Conservation (phyloP, 192 early-diverging fungal genomes). For the Coemansia interrupta region DNA sequence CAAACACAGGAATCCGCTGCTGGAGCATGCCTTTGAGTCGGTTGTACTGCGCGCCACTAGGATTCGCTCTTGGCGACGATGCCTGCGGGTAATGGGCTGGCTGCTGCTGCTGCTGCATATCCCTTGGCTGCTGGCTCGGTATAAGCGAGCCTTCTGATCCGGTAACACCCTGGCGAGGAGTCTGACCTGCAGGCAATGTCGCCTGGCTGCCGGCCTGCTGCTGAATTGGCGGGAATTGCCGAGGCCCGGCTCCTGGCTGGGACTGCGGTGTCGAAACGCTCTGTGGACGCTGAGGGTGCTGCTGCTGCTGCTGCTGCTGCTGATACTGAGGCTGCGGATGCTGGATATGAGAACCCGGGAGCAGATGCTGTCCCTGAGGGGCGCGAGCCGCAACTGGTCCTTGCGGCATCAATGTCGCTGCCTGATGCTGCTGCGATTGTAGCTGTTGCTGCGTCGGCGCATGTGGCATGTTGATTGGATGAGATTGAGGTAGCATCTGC, state of each 20-base stretch:
- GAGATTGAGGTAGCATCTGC: conserved; percentile 10
- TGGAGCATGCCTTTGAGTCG: conserved; percentile 35
- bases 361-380: not conserved
- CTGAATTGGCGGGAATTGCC: conserved; percentile 1
- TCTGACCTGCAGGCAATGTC: not conserved
- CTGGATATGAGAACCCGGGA: conserved; percentile 8
- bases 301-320: conserved; percentile 8
- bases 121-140: not conserved
- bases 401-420: not conserved
- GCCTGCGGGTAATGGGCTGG: conserved; percentile 6
- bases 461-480: not conserved
- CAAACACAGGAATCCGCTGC: conserved; percentile 40
- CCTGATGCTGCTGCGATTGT: conserved; percentile 3
- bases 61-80: conserved; percentile 14
- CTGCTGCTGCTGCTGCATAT: not conserved
- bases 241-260: conserved; percentile 2
- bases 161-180: not conserved
- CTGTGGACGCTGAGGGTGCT: conserved; percentile 5
- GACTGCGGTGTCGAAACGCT: conserved; percentile 5
- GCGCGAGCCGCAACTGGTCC: not conserved
- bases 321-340: conserved; percentile 13
- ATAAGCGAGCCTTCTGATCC: not conserved
- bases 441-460: conserved; percentile 8
- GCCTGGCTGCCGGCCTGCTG: not conserved
- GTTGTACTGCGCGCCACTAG: conserved; percentile 12